phyloP scores from a whole-genome alignment of 1,284 basidiomycete genomes.

The Papiliotrema flavescens region DNA sequence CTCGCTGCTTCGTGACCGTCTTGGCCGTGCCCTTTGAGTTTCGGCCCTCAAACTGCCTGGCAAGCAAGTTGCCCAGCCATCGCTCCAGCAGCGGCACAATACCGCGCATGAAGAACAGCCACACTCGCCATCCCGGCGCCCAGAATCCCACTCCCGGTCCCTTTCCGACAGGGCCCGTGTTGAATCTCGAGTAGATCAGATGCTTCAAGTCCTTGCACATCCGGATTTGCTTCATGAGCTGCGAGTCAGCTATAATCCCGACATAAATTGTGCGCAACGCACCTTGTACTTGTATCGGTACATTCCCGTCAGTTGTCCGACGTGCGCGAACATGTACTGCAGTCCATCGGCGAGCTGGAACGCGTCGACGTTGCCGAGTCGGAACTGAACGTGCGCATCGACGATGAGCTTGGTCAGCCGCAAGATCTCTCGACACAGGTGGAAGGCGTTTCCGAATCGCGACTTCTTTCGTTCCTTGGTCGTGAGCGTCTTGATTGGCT shows the following conservation, averaged over 20 bases:
- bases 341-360: conserved; percentile 99
- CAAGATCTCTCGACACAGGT: conserved; percentile 94
- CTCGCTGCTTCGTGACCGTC: conserved; percentile 98
- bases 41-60: conserved; percentile 94
- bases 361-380: conserved; percentile 96
- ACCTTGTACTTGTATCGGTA: conserved; percentile 84
- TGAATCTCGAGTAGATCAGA: conserved; percentile 74
- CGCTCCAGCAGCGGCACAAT: conserved; percentile 95
- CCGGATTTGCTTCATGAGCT: conserved; percentile 96
- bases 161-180: conserved; percentile 98
- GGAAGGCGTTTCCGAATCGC: conserved; percentile 97
- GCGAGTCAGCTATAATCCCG: too few species aligned
- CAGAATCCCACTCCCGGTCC: conserved; percentile 99
- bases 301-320: conserved; percentile 97
- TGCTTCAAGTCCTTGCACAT: conserved; percentile 99
- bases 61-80: conserved; percentile 96
- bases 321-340: conserved; percentile 96
- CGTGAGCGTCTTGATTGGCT: conserved; percentile 97
- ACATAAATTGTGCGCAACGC: too few species aligned
- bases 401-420: conserved; percentile 97
- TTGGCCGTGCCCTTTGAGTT: conserved; percentile 94
- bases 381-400: conserved; percentile 97
- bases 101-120: conserved; percentile 99
- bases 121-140: conserved; percentile 99
- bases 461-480: conserved; percentile 99